phyloP scores from a whole-genome alignment of 225 moss, liverwort and hornwort genomes.

The Sphagnum tenellum region DNA sequence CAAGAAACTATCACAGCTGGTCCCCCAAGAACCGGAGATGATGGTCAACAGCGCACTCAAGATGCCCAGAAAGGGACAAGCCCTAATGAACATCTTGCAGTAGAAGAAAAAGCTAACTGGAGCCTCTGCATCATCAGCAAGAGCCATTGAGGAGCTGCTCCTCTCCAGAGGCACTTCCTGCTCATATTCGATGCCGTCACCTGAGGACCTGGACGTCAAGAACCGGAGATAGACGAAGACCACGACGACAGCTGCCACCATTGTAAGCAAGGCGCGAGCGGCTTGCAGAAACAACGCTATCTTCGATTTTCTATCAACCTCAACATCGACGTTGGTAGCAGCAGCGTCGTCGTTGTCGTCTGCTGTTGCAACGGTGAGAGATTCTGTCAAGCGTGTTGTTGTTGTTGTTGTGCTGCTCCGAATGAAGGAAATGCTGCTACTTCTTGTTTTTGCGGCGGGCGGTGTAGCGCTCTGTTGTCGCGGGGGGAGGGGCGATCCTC shows the following conservation, averaged over 20 bases:
- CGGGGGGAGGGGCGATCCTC: no score
- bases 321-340: conserved; percentile 23
- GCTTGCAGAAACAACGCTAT: conserved; percentile 35
- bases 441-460: no score
- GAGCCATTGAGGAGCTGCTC: not conserved
- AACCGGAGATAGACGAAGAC: conserved; percentile 23
- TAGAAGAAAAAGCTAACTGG: conserved; percentile 1
- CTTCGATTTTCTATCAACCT: conserved; percentile 39
- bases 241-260: conserved; percentile 32
- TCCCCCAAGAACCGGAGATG: conserved; percentile 24
- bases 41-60: conserved; percentile 22
- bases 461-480: no score
- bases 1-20: conserved; percentile 16
- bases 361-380: not conserved
- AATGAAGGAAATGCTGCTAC: no score
- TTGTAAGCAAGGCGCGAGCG: conserved; percentile 23
- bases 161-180: no score
- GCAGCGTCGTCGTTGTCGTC: conserved; percentile 5
- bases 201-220: conserved; percentile 15
- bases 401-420: no score
- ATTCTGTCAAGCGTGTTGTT: no score
- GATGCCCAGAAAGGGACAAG: conserved; percentile 28
- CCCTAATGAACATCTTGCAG: conserved; percentile 12
- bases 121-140: no score
- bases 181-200: not conserved